phyloP scores from a whole-genome alignment of 768 basidiomycete species.

The Lyophyllum semitale region DNA sequence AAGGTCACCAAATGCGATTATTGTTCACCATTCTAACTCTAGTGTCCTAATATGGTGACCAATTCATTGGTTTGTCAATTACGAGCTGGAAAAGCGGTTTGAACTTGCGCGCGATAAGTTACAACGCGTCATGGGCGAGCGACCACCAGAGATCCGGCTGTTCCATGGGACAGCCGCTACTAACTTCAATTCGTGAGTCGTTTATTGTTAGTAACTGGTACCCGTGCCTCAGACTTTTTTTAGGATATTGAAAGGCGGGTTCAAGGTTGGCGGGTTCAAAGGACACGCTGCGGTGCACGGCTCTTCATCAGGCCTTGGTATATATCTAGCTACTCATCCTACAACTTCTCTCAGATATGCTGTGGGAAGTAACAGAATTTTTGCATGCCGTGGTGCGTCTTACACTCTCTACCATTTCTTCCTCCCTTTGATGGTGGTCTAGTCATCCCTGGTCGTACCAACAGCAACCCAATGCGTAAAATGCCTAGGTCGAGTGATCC shows the following conservation, averaged over 20 bases:
- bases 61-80: constrained; percentile 4
- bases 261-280: constrained; percentile 1
- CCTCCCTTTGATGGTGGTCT: not conserved
- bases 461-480: too few species aligned
- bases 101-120: too few species aligned
- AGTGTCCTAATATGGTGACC: not conserved
- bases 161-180: too few species aligned
- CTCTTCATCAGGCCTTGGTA: not conserved
- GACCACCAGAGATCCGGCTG: too few species aligned
- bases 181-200: not conserved
- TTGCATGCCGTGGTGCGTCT: constrained; percentile 3
- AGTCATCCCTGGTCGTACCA: not conserved
- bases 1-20: not conserved
- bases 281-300: not conserved
- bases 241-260: too few species aligned
- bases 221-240: not conserved
- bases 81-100: constrained; percentile 5
- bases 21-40: not conserved
- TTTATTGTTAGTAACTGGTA: too few species aligned
- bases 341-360: not conserved
- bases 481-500: too few species aligned
- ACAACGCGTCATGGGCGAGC: too few species aligned
- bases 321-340: constrained; percentile 1
- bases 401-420: not conserved
- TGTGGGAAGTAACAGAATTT: not conserved